Evolutionary conservation across 2,329 filamentous ascomycete species (phyloP), one percentile per base, ranked within the genome.

Genomic region (Sporothrix euskadiensis): DNA sequence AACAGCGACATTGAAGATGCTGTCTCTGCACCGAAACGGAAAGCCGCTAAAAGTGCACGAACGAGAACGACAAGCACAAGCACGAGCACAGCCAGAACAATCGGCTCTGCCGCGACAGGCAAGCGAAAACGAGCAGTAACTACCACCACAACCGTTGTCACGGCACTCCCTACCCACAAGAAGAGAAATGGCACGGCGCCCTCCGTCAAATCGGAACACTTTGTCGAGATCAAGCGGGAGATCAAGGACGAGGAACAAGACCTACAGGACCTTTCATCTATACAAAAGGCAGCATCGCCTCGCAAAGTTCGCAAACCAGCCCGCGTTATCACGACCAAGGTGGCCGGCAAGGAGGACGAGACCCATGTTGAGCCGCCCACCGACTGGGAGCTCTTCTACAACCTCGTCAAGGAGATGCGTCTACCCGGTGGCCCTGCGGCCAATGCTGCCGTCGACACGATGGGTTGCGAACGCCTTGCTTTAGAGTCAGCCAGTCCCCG

Each of bases 401-500:
- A 86, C 47, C 83, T 89, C 0, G 92, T 97, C 61, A 91, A 91
- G 78, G 87, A 88, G 78, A 98, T 98, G 94, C 91, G 89, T 1
- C 81, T 82, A 4, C 80, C 83, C 0, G 86, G 85, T 3, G 86
- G 86, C 7, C 79, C 82, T 83, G 83, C 92, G 80, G 80, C 88
- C 84, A 82, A 92, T 87, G 96, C 96, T 0, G 92, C 95, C 0
- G 96, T 99, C 12, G 96, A 99, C 81, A 98, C 95, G 0, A 98
- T 98, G 94, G 96, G 96, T 12, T 99, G 96, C 82, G 94, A 94
- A 82, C 88, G 88, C 8, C 85, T 96, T 10, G 92, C 92, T 2
- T 83, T 86, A 66, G 80, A 83, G 19, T 81, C 78, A 1, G 85
- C 87, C 12, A 85, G 83, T 73, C 80, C 84, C 35, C 84, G 83